Base-by-base conservation (phyloP, 31 red algal species). In the Odonthalia washingtoniensis region DNA sequence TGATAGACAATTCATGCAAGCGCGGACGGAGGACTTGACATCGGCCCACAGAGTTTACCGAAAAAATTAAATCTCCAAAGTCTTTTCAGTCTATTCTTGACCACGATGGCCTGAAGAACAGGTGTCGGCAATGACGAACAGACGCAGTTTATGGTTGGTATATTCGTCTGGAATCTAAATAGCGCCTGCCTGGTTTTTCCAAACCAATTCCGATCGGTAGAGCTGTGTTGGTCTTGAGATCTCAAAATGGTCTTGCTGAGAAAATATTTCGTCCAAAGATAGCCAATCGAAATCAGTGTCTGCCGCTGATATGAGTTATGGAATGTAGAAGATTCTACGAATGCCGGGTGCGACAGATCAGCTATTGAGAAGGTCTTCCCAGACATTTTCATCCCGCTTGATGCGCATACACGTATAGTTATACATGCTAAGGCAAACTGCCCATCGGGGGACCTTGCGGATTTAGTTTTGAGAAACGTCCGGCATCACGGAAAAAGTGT, bases 291-390 rank as follows among this genome's bases (percentile, higher is more conserved):
- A 42, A 45, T 77, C 28, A 18, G 9, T 30, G 14, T 30, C 26
- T 30, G 67, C 9, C 6, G 27, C 9, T 18, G 67, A 70, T 21
- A 37, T 31, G 12, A 17, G n/a, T 5, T 40, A 27, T 6, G 74
- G 74, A 9, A 46, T 46, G 17, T 17, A 17, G 17, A 77, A 42
- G 12, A 77, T 17, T 6, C 38, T 5, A 9, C 41, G 74, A 46
- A 77, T 45, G 9, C 12, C 27, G 16, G 28, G 74, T 40, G 24
- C 5, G 14, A 37, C 5, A 40, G 38, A 40, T 37, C 74, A 77
- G 9, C 74, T 9, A 44, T 5, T 14, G 41, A 77, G 74, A 12
- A 77, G 74, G 44, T 77, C 74, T 27, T 16, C 74, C 74, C 74
- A 77, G 39, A 40, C 17, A 44, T 77, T 77, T 14, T 77, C 34